Evolutionary conservation across 192 early-diverging fungal genomes (phyloP).

Genomic region (Umbelopsis isabellina): DNA sequence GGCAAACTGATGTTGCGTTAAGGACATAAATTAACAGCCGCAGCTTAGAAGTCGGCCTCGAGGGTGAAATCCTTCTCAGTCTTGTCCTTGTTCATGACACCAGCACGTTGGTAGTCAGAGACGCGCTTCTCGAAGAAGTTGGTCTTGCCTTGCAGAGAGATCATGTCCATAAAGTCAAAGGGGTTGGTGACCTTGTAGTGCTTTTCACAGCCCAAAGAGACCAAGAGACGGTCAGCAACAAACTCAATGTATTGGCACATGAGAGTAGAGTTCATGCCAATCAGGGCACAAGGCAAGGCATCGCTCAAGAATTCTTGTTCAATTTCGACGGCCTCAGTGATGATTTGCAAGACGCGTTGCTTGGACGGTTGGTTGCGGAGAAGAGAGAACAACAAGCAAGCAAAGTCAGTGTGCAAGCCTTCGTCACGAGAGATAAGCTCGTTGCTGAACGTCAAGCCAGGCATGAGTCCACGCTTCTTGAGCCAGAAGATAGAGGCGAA

Average conservation of each 20-base stretch:
- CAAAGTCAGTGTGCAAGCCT: slow-evolving; percentile 97
- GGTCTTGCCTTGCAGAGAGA: slow-evolving; percentile 97
- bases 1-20: not conserved
- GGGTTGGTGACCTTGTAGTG: slow-evolving; percentile 87
- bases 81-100: slow-evolving; percentile 75
- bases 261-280: slow-evolving; percentile 94
- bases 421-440: slow-evolving; percentile 98
- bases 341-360: slow-evolving; percentile 70
- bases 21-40: not conserved
- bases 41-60: slow-evolving; percentile 76
- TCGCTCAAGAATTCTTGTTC: slow-evolving; percentile 97
- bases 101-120: slow-evolving; percentile 94
- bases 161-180: slow-evolving; percentile 99
- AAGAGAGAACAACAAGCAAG: slow-evolving; percentile 89
- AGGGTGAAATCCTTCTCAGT: slow-evolving; percentile 74
- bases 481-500: slow-evolving; percentile 99
- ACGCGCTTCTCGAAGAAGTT: slow-evolving; percentile 99
- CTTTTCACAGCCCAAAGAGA: slow-evolving; percentile 87
- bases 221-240: slow-evolving; percentile 93
- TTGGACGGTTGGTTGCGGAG: slow-evolving; percentile 72
- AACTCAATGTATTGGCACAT: slow-evolving; percentile 99
- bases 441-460: slow-evolving; percentile 97
- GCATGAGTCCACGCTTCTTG: slow-evolving; percentile 99
- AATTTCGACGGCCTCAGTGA: slow-evolving; percentile 86
- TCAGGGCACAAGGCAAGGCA: slow-evolving; percentile 87